Percentiles rank a stretch among this genome's conserved stretches.
These are phyloP conservation scores for Candida dendrica DNA, from an alignment of 805 yeast species.

Conservation along the genomic window DNA sequence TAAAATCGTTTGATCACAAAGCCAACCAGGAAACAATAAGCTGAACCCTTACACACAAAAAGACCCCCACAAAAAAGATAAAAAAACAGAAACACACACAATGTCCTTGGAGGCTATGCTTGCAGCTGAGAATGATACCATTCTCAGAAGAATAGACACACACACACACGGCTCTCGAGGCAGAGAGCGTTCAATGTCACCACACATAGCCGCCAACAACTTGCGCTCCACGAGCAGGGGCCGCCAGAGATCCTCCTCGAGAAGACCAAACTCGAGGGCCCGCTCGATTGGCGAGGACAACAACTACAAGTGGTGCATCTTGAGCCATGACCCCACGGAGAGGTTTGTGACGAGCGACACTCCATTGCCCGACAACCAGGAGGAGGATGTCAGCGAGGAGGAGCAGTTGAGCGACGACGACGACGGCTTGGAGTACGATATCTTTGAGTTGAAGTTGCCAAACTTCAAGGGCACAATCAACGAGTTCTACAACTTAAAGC, in stretches of 20 bases:
- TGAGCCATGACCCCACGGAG: conserved; percentile 70
- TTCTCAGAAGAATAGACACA: conserved; percentile 2
- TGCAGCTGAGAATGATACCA: conserved; percentile 7
- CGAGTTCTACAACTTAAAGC: conserved; percentile 13
- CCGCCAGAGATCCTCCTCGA: conserved; percentile 10
- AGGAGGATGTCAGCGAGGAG: conserved; percentile 36
- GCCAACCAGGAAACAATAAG: no score
- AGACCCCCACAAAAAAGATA: not conserved
- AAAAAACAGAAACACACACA: not conserved
- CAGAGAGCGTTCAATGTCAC: conserved; percentile 11
- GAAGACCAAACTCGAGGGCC: conserved; percentile 17
- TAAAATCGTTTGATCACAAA: no score
- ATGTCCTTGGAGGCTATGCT: conserved; percentile 12
- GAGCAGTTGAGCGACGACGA: conserved; percentile 53
- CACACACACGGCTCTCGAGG: not conserved
- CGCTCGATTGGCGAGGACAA: conserved; percentile 24
- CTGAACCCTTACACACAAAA: not conserved
- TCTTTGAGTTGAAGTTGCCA: conserved; percentile 26
- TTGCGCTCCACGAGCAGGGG: conserved; percentile 6
- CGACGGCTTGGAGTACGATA: conserved; percentile 24
- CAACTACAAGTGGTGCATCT: conserved; percentile 49
- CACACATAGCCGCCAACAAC: conserved; percentile 1
- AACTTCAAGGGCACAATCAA: conserved; percentile 25
- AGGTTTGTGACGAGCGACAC: conserved; percentile 29
- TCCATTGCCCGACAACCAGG: conserved; percentile 13